phyloP scores from a whole-genome alignment of 768 basidiomycete species.

The Phlegmacium glaucopus region DNA sequence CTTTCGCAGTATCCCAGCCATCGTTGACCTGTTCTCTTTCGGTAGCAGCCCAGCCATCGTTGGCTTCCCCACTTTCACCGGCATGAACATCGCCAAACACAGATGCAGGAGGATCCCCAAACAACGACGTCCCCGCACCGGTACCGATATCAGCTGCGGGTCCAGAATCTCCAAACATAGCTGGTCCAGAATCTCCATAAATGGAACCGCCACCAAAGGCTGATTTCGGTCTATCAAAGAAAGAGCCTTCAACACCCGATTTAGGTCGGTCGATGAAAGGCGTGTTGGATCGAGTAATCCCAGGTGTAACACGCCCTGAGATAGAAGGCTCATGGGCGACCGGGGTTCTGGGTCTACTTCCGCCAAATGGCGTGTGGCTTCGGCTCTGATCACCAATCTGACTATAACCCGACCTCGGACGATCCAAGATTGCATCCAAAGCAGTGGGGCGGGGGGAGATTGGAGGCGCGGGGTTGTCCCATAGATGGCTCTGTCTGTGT shows the following conservation, averaged over 20 bases:
- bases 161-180: conserved; percentile 21
- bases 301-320: background rate
- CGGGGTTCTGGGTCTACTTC: conserved; percentile 14
- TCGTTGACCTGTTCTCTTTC: no score
- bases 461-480: conserved; percentile 10
- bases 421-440: conserved; percentile 3
- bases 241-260: conserved; percentile 16
- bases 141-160: conserved; percentile 16
- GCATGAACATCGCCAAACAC: conserved; percentile 14
- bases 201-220: conserved; percentile 19
- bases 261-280: conserved; percentile 21
- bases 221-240: conserved; percentile 18
- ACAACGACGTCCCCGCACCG: conserved; percentile 13
- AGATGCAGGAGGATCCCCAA: conserved; percentile 19
- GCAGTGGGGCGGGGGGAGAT: conserved; percentile 1
- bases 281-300: conserved; percentile 15
- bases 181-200: conserved; percentile 21
- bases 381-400: background rate
- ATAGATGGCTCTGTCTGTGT: conserved; percentile 16
- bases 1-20: no score
- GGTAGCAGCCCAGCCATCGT: conserved; percentile 14
- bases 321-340: conserved; percentile 4
- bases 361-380: conserved; percentile 10
- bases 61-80: conserved; percentile 1
- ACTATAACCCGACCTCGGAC: conserved; percentile 8